phyloP scores from a whole-genome alignment of 164 flowering plant genomes.

The Pachysandra terminalis region DNA sequence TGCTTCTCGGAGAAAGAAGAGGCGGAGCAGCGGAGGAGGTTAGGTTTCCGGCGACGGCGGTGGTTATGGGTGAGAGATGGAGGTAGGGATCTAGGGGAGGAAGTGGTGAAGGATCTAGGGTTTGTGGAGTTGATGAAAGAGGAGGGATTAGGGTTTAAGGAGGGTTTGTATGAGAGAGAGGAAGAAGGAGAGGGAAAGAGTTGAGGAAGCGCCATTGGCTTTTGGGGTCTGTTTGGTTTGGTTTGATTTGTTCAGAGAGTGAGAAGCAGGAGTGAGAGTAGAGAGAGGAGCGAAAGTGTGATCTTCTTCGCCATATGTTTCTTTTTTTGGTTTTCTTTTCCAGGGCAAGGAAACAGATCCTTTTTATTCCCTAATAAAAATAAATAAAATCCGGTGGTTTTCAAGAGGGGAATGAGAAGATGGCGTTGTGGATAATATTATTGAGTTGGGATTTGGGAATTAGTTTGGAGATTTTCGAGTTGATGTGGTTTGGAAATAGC shows the following conservation, averaged over 20 bases:
- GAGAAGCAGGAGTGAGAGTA: background rate
- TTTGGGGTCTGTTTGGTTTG: background rate
- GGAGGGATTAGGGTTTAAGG: slow-evolving; percentile 17
- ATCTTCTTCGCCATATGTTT: background rate
- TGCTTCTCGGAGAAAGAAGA: slow-evolving; percentile 66
- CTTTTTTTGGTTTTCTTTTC: background rate
- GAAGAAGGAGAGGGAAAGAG: slow-evolving; percentile 38
- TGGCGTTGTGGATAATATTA: slow-evolving; percentile 23
- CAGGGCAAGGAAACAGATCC: too few species aligned
- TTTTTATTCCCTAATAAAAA: too few species aligned
- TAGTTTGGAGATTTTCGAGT: too few species aligned
- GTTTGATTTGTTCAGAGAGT: background rate
- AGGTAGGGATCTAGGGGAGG: slow-evolving; percentile 3
- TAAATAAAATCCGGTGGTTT: slow-evolving; percentile 28
- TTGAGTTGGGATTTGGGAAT: too few species aligned
- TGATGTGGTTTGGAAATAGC: slow-evolving; percentile 19
- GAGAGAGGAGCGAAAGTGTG: background rate
- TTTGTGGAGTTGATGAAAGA: slow-evolving; percentile 27
- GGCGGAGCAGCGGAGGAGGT: slow-evolving; percentile 57
- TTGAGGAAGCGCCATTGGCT: slow-evolving; percentile 59
- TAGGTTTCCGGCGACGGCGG: slow-evolving; percentile 20
- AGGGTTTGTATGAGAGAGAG: slow-evolving; percentile 30
- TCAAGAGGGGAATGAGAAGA: background rate
- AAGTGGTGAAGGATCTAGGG: slow-evolving; percentile 1
- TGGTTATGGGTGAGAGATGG: slow-evolving; percentile 13